Base-by-base conservation (phyloP, 1,284 basidiomycete species). In the Apiotrichum laibachii region DNA sequence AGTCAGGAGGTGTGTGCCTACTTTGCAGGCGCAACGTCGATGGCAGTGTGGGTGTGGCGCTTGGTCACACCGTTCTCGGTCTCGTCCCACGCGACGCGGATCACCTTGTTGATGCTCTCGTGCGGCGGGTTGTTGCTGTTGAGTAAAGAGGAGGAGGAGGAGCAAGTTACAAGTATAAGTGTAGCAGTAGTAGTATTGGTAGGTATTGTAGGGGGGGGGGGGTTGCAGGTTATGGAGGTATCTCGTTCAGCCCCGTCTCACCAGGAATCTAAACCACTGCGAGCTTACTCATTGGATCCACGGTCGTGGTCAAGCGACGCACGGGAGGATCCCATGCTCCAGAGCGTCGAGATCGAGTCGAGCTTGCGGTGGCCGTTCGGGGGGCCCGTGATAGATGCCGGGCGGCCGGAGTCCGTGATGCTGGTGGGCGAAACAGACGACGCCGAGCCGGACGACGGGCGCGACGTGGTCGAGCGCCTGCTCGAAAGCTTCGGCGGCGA, bases 301-400 rank as follows among this genome's bases (percentile, higher is more conserved):
- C 57, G 45, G 22, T 50, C 37, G 9, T n/a, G 12, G 42, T 53
- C 51, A n/a, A 43, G 9, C n/a, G 26, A 34, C 10, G 51, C 40
- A 31, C 51, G 51, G 13, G 40, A 44, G 18, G 50, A 56, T 31
- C 62, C 64, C n/a, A 68, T 59, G 50, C 66, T 68, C 64, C 64
- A 68, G n/a, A 68, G 55, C 19, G 66, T 68, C 43, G 50, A 56
- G 12, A 63, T 50, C 48, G 64, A 66, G 39, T 56, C 60, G 35
- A 53, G 22, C 45, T 56, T 48, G 52, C 45, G 40, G 56, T 44
- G 52, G 15, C 42, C 39, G 21, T 49, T 19, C n/a, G n/a, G 4
- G 10, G n/a, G 21, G 40, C 47, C 49, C 10, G 16, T 43, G 35
- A 21, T 26, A 31, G 26, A 31, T 31, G 26, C 26, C 3, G 26